Conservation (phyloP, 78 protist species). For the Speleostelium caveatum region DNA sequence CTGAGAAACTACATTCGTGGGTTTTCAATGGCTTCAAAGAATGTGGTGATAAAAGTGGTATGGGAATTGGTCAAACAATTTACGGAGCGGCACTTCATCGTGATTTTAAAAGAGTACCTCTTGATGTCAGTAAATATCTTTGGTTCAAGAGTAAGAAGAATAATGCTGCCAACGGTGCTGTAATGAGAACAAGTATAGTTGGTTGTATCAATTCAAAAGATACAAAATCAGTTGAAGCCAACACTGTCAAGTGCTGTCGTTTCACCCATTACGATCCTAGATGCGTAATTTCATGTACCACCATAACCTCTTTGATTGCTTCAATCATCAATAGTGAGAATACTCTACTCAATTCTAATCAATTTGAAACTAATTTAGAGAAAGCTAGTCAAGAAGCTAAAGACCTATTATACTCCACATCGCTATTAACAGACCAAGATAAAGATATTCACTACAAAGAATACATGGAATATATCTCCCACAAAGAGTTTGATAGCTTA, state of each 20-base stretch:
- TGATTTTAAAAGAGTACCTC: conserved; percentile 22
- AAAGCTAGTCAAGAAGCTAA: not conserved
- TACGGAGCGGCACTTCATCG: conserved; percentile 8
- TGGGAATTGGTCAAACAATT: conserved; percentile 86
- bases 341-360: not conserved
- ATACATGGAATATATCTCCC: not conserved
- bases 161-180: conserved; percentile 84
- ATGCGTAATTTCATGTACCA: conserved; percentile 32
- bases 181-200: conserved; percentile 82
- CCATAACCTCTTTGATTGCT: not conserved
- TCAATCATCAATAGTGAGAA: not conserved
- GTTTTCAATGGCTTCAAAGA: conserved; percentile 63
- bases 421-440: not conserved
- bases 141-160: conserved; percentile 39
- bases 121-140: conserved; percentile 18
- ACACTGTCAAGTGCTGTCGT: conserved; percentile 25
- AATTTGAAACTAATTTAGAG: not conserved
- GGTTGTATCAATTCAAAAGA: conserved; percentile 40
- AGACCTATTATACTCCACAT: not conserved
- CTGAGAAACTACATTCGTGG: conserved; percentile 36
- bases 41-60: conserved; percentile 72
- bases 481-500: conserved; percentile 59
- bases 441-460: not conserved
- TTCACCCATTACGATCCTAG: conserved; percentile 63
- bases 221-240: conserved; percentile 14